Percentiles rank a stretch among this genome's conserved stretches.
phyloP scores from a whole-genome alignment of 2,329 filamentous ascomycete species.

The Claviceps africana region DNA sequence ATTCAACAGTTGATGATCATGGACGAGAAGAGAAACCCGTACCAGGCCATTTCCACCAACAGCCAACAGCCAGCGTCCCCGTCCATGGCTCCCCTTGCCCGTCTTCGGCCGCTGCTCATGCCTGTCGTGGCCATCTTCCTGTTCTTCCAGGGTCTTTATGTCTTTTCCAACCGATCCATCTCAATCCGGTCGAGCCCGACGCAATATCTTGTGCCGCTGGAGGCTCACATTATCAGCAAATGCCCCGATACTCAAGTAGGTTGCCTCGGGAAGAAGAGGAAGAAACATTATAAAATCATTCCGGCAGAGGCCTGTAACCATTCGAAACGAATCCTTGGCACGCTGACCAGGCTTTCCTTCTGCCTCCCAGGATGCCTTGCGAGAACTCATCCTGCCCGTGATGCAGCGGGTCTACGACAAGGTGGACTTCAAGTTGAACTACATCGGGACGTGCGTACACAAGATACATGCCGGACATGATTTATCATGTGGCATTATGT shows the following conservation, averaged over 20 bases:
- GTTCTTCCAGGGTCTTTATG: neutral
- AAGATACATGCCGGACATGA: neutral
- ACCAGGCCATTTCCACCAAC: neutral
- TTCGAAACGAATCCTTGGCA: too few relatives aligned
- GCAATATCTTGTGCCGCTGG: slow-evolving; percentile 51
- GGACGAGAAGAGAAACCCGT: slow-evolving; percentile 1
- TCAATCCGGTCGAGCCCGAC: neutral
- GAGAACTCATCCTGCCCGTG: slow-evolving; percentile 64
- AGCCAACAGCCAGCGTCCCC: neutral
- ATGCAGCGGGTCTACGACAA: slow-evolving; percentile 75
- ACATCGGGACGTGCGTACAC: slow-evolving; percentile 59
- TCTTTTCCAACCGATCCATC: neutral
- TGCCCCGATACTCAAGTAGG: slow-evolving; percentile 70
- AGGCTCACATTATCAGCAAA: slow-evolving; percentile 95
- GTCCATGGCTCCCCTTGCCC: slow-evolving; percentile 2
- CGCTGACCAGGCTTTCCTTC: neutral
- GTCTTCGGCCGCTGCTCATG: slow-evolving; percentile 3
- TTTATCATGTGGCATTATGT: neutral
- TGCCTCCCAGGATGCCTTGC: slow-evolving; percentile 51
- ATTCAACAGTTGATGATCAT: too few relatives aligned
- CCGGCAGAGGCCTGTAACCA: too few relatives aligned
- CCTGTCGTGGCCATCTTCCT: slow-evolving; percentile 1
- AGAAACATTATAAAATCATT: too few relatives aligned
- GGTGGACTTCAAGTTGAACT: slow-evolving; percentile 82
- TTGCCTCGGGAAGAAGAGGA: neutral